Conservation (phyloP, 768 basidiomycete genomes). For the Xanthoconium stramineum region DNA sequence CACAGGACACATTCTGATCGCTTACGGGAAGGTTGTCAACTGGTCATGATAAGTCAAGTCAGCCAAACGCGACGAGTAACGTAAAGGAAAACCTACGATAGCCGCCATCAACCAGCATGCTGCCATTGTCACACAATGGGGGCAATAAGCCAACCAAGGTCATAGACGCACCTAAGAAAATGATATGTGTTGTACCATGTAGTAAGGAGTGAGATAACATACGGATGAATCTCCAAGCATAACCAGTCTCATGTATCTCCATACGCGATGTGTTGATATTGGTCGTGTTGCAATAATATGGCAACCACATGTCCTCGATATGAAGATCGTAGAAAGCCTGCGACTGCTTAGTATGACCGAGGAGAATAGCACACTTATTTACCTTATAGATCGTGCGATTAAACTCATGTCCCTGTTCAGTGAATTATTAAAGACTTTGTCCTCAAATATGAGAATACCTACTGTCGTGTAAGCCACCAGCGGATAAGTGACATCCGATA, state of each 20-base stretch:
- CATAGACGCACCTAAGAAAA: conserved; percentile 83
- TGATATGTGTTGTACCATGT: conserved; percentile 1
- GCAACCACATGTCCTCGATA: conserved; percentile 98
- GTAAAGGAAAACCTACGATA: conserved; percentile 56
- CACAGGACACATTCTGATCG: not conserved
- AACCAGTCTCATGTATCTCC: conserved; percentile 98
- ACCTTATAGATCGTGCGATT: conserved; percentile 94
- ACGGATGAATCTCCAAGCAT: conserved; percentile 96
- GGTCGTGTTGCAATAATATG: conserved; percentile 96
- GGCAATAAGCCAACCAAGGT: conserved; percentile 93
- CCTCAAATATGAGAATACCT: conserved; percentile 13
- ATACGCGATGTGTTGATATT: conserved; percentile 95
- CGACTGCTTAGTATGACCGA: conserved; percentile 7
- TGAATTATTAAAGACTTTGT: conserved; percentile 1
- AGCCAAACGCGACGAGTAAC: conserved; percentile 4
- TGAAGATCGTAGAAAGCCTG: conserved; percentile 92
- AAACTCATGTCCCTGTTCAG: conserved; percentile 83
- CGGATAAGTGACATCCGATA: conserved; percentile 87
- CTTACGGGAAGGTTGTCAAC: conserved; percentile 87
- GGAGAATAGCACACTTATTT: not conserved
- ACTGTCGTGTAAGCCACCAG: conserved; percentile 76
- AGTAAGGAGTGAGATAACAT: conserved; percentile 18
- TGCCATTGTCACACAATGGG: conserved; percentile 91
- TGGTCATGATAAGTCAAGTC: conserved; percentile 26
- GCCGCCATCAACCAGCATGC: conserved; percentile 86